Conservation (phyloP, 2,329 filamentous ascomycete genomes). For the Fusarium concolor region DNA sequence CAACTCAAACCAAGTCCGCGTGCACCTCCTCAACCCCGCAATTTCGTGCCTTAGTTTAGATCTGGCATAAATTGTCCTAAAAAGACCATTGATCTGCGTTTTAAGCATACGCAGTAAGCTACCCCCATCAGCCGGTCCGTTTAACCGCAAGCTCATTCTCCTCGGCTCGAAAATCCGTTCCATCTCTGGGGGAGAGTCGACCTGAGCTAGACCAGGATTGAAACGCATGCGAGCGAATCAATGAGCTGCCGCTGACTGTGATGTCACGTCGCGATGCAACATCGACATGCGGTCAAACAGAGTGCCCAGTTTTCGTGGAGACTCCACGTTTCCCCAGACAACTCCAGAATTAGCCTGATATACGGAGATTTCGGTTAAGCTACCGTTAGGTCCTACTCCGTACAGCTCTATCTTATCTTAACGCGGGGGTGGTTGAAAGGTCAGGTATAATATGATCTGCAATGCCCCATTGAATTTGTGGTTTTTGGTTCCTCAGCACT, state of each 20-base stretch:
- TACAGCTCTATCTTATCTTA: conserved; percentile 9
- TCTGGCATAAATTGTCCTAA: too few species aligned
- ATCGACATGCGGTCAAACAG: conserved; percentile 8
- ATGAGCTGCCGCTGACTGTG: conserved; percentile 3
- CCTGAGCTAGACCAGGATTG: conserved; percentile 3
- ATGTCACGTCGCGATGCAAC: conserved; percentile 25
- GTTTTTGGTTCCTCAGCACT: conserved; percentile 1
- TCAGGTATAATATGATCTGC: conserved; percentile 31
- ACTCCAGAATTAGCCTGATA: conserved; percentile 16
- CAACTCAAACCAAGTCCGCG: background rate
- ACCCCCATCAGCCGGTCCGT: conserved; percentile 36
- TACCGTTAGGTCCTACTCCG: conserved; percentile 13
- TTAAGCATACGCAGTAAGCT: conserved; percentile 29
- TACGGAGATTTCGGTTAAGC: conserved; percentile 27
- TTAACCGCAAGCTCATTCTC: conserved; percentile 27
- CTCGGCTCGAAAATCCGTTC: conserved; percentile 25
- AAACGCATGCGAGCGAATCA: conserved; percentile 19
- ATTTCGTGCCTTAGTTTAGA: conserved; percentile 8
- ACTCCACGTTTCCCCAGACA: conserved; percentile 33
- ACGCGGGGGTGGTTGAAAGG: background rate
- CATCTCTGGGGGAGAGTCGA: conserved; percentile 1
- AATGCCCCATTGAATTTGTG: conserved; percentile 5
- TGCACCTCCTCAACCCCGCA: conserved; percentile 18
- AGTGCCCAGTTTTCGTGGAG: conserved; percentile 5
- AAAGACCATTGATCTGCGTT: conserved; percentile 24